Conservation (phyloP, 2,329 filamentous ascomycete genomes). For the Hypoxylon sp. region DNA sequence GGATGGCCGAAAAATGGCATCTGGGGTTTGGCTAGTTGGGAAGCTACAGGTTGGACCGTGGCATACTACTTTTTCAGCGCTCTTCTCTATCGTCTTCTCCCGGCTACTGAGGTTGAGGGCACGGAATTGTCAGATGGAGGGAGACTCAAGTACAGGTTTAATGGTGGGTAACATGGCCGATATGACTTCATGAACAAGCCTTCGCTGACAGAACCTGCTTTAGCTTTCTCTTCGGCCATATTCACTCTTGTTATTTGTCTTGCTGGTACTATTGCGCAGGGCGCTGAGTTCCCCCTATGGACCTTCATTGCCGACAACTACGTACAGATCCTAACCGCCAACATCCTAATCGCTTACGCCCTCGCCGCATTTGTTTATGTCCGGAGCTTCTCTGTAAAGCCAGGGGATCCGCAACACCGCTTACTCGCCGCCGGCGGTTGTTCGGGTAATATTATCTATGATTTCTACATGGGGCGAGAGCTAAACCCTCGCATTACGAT, state of each 20-base stretch:
- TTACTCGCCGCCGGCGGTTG: conserved; percentile 87
- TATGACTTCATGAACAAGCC: neutral
- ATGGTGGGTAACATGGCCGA: conserved; percentile 65
- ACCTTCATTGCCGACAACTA: conserved; percentile 94
- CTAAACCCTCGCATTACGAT: conserved; percentile 88
- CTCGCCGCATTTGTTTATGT: conserved; percentile 86
- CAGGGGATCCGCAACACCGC: conserved; percentile 78
- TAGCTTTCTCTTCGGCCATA: conserved; percentile 82
- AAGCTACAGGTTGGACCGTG: conserved; percentile 77
- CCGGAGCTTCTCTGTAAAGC: conserved; percentile 83
- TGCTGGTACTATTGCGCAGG: conserved; percentile 81
- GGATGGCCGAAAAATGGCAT: conserved; percentile 84
- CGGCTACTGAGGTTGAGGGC: conserved; percentile 79
- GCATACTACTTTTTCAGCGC: conserved; percentile 85
- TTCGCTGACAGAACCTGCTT: conserved; percentile 39
- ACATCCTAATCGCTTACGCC: conserved; percentile 80
- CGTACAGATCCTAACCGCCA: conserved; percentile 85
- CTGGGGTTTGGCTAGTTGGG: conserved; percentile 76
- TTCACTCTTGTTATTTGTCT: conserved; percentile 79
- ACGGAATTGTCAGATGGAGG: conserved; percentile 78
- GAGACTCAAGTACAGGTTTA: conserved; percentile 85
- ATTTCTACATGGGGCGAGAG: conserved; percentile 97
- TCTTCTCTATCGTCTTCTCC: conserved; percentile 81
- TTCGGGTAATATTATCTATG: conserved; percentile 88
- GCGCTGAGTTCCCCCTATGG: conserved; percentile 89